Evolutionary conservation across 371 early-diverging fungal genomes (phyloP).

Genomic region (Mortierella polycephala): DNA sequence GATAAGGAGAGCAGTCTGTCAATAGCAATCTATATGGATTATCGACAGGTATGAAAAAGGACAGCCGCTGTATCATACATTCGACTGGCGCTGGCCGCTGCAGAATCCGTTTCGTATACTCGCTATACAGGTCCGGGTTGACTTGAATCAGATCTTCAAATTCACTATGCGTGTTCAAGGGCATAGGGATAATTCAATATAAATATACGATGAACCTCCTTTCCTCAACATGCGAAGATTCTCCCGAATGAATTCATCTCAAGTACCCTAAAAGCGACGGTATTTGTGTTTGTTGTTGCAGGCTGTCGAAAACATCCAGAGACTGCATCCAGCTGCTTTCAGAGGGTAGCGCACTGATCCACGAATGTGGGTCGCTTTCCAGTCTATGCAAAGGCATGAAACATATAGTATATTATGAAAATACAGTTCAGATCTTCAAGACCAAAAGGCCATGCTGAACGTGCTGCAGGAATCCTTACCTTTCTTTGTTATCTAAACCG

Average conservation of each 20-base stretch:
- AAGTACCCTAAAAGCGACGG: constrained; percentile 26
- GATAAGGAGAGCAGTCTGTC: background rate
- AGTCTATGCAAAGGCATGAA: constrained; percentile 1
- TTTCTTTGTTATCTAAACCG: constrained; percentile 37
- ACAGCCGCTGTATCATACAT: background rate
- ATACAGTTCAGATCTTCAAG: background rate
- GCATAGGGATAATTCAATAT: background rate
- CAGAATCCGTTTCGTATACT: constrained; percentile 7
- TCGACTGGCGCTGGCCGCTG: background rate
- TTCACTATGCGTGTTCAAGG: constrained; percentile 19
- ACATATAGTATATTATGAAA: background rate
- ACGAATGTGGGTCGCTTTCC: constrained; percentile 2
- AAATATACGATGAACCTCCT: too few relatives aligned
- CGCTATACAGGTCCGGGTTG: constrained; percentile 41
- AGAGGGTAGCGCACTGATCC: constrained; percentile 28
- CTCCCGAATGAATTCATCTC: background rate
- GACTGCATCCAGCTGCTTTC: constrained; percentile 24
- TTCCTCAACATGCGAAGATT: background rate
- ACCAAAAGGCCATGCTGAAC: background rate
- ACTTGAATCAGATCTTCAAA: constrained; percentile 40
- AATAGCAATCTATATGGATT: background rate
- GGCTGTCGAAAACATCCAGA: constrained; percentile 23
- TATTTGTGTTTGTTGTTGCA: constrained; percentile 17
- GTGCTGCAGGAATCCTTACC: constrained; percentile 9
- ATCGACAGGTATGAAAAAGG: background rate